These are phyloP conservation scores for Melastoma candidum DNA, from an alignment of 441 rosid species.

Conservation along the genomic window DNA sequence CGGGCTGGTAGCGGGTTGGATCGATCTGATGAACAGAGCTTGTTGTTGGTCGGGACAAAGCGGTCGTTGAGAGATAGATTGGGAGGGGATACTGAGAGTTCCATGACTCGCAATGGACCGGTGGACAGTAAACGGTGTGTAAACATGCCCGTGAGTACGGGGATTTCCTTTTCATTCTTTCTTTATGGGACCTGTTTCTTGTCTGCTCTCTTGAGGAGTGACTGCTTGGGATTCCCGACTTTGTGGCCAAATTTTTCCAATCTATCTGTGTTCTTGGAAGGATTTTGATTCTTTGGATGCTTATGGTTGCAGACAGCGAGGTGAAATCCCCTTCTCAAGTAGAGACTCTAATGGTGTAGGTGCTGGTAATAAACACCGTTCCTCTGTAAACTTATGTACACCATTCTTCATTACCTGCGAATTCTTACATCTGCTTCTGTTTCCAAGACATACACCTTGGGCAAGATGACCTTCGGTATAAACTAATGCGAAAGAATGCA, in stretches of 20 bases:
- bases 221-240: background rate
- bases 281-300: background rate
- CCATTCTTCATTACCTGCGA: background rate
- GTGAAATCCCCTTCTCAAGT: background rate
- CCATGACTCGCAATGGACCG: background rate
- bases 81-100: background rate
- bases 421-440: background rate
- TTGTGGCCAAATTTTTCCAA: background rate
- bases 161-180: background rate
- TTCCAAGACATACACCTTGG: slow-evolving; percentile 6
- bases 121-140: slow-evolving; percentile 1
- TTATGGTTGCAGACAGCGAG: slow-evolving; percentile 8
- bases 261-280: background rate
- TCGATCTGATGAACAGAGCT: background rate
- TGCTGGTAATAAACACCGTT: background rate
- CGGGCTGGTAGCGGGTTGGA: background rate
- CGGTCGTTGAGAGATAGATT: slow-evolving; percentile 4
- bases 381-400: background rate
- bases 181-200: background rate
- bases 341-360: slow-evolving; percentile 3
- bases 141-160: background rate
- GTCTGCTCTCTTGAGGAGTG: background rate
- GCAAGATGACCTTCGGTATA: slow-evolving; percentile 3
- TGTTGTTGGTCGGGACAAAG: background rate
- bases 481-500: slow-evolving; percentile 5